phyloP scores from a whole-genome alignment of 139 green algal genomes.

The Picochlorum sp. region DNA sequence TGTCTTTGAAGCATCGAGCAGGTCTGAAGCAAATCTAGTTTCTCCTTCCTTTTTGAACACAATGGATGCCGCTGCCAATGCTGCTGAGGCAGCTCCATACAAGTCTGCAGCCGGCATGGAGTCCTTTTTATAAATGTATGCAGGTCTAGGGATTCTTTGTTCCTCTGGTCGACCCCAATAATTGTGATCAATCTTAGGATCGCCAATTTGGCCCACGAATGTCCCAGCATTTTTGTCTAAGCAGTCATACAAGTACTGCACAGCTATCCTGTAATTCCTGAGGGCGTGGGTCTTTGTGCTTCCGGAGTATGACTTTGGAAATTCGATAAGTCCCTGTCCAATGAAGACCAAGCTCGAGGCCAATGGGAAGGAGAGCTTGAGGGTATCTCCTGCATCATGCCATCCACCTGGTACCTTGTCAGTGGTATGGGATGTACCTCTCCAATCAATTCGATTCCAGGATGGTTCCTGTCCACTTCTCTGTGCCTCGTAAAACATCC shows the following conservation, averaged over 20 bases:
- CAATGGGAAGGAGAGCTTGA: slow-evolving; percentile 56
- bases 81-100: slow-evolving; percentile 37
- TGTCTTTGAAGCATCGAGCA: slow-evolving; percentile 35
- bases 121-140: slow-evolving; percentile 20
- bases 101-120: slow-evolving; percentile 48
- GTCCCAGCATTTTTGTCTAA: background rate
- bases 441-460: slow-evolving; percentile 39
- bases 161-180: slow-evolving; percentile 50
- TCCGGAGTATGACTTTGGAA: slow-evolving; percentile 25
- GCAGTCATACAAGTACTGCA: slow-evolving; percentile 11
- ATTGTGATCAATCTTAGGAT: slow-evolving; percentile 36
- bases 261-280: slow-evolving; percentile 4
- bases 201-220: slow-evolving; percentile 12
- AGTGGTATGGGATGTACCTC: slow-evolving; percentile 28
- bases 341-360: slow-evolving; percentile 38
- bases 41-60: slow-evolving; percentile 31
- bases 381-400: slow-evolving; percentile 34
- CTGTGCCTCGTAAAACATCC: slow-evolving; percentile 43
- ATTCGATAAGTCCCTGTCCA: slow-evolving; percentile 51
- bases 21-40: slow-evolving; percentile 23
- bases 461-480: slow-evolving; percentile 22
- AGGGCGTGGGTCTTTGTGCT: slow-evolving; percentile 5
- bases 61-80: slow-evolving; percentile 44
- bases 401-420: slow-evolving; percentile 15
- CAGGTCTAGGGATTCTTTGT: slow-evolving; percentile 20